A percentile compares a stretch with the other conserved stretches of the same genome.
phyloP scores from a whole-genome alignment of 345 rosid genomes.

The Camelina laxa region DNA sequence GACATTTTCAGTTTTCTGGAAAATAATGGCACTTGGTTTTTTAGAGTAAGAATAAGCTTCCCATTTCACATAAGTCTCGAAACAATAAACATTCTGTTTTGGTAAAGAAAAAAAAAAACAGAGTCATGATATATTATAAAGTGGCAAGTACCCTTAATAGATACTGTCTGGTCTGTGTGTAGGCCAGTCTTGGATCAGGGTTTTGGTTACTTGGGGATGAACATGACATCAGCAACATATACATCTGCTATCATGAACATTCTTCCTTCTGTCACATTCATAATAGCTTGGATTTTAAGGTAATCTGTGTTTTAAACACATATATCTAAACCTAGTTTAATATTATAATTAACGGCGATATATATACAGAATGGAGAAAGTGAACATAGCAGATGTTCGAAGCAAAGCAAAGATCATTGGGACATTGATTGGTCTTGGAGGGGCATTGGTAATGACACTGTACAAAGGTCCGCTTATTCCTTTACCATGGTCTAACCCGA shows the following conservation, averaged over 20 bases:
- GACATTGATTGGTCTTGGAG: conserved; percentile 63
- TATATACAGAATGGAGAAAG: conserved; percentile 55
- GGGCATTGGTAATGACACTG: conserved; percentile 73
- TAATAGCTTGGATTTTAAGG: conserved; percentile 67
- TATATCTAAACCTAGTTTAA: neutral
- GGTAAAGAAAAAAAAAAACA: neutral
- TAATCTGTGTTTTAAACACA: conserved; percentile 34
- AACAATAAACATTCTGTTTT: neutral
- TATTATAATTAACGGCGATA: neutral
- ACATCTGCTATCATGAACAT: conserved; percentile 80
- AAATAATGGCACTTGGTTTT: conserved; percentile 64
- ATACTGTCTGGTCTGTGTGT: conserved; percentile 22
- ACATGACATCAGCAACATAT: conserved; percentile 70
- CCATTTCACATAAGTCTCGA: neutral
- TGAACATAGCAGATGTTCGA: conserved; percentile 51
- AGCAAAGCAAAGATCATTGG: conserved; percentile 71
- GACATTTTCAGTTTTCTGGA: conserved; percentile 62
- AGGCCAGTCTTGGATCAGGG: conserved; percentile 65
- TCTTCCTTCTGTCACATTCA: conserved; percentile 75
- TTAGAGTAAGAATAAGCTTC: conserved; percentile 55
- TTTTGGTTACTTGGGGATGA: conserved; percentile 42
- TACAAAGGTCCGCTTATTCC: conserved; percentile 71
- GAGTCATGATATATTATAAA: neutral
- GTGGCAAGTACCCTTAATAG: neutral
- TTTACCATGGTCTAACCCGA: conserved; percentile 44